Percentiles rank a stretch among this genome's conserved stretches.
Conservation (phyloP, 768 basidiomycete genomes). For the Clitopilus hobsonii region DNA sequence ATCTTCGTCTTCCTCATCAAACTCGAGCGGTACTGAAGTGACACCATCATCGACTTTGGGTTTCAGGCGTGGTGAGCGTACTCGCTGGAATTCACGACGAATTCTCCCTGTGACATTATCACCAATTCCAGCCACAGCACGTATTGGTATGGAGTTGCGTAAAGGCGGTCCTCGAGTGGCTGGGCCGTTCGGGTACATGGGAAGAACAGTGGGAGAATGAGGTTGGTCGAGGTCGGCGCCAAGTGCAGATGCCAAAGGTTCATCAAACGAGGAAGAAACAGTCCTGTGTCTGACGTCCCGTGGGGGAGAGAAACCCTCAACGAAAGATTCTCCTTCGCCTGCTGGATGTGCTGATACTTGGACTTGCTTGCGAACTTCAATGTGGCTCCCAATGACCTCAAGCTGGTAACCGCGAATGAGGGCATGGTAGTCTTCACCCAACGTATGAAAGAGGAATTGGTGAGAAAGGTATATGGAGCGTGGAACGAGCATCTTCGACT, state of each 20-base stretch:
- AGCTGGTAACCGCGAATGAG: constrained; percentile 64
- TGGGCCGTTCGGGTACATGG: constrained; percentile 79
- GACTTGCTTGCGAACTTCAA: constrained; percentile 71
- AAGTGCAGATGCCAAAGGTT: constrained; percentile 73
- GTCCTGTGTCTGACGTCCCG: constrained; percentile 32
- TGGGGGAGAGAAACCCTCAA: constrained; percentile 44
- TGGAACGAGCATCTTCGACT: constrained; percentile 55
- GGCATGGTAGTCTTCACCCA: constrained; percentile 76
- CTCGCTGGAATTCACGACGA: constrained; percentile 49
- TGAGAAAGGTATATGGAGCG: constrained; percentile 79
- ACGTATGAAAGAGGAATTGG: constrained; percentile 76
- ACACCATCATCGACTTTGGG: constrained; percentile 19
- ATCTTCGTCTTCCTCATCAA: constrained; percentile 66
- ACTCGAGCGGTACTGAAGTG: constrained; percentile 33
- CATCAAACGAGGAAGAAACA: constrained; percentile 64
- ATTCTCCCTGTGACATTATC: constrained; percentile 57
- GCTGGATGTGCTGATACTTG: constrained; percentile 53
- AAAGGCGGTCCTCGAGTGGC: constrained; percentile 33
- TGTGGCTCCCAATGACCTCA: constrained; percentile 49
- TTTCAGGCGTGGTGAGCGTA: constrained; percentile 38
- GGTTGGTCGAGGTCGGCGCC: constrained; percentile 53
- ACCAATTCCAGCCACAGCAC: constrained; percentile 45
- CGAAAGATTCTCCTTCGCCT: constrained; percentile 40
- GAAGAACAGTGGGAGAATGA: constrained; percentile 45
- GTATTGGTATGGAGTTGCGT: constrained; percentile 52